Evolutionary conservation across 495 filamentous ascomycete genomes (phyloP).

Genomic region (Astrothelium macrocarpum): DNA sequence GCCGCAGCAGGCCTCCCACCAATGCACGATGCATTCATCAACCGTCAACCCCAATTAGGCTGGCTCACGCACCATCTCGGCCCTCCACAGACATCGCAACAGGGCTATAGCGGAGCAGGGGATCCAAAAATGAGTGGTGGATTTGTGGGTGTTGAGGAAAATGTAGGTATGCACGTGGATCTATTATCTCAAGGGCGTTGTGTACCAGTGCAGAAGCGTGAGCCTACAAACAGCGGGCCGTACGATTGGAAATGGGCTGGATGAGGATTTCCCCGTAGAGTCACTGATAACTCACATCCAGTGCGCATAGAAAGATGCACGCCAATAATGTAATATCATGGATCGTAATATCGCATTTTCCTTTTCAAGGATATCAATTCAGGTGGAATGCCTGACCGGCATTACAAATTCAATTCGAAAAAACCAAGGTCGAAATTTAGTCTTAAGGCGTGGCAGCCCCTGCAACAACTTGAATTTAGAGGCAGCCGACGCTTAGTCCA

Average conservation of each 20-base stretch:
- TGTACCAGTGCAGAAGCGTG: neutral
- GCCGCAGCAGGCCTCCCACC: neutral
- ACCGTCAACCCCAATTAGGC: neutral
- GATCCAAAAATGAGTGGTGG: neutral
- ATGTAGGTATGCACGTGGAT: neutral
- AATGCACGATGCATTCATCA: neutral
- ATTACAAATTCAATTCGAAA: too few species aligned
- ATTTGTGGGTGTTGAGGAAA: neutral
- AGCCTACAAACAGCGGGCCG: neutral
- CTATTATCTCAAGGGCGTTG: neutral
- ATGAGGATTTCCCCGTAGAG: neutral
- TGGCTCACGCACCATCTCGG: neutral
- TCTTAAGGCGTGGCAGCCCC: too few species aligned
- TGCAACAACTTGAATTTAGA: too few species aligned
- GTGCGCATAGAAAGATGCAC: neutral
- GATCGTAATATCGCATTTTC: neutral
- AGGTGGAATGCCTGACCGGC: too few species aligned
- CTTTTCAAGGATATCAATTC: neutral
- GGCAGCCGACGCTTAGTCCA: too few species aligned
- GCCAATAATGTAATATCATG: neutral
- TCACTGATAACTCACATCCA: neutral
- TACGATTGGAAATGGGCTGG: conserved; percentile 1
- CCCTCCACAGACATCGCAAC: neutral
- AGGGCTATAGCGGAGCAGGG: neutral
- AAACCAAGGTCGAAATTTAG: too few species aligned